Evolutionary conservation across 2,329 filamentous ascomycete species (phyloP), one percentile per base, ranked within the genome.

Genomic region (Teratosphaeria zuluensis): DNA sequence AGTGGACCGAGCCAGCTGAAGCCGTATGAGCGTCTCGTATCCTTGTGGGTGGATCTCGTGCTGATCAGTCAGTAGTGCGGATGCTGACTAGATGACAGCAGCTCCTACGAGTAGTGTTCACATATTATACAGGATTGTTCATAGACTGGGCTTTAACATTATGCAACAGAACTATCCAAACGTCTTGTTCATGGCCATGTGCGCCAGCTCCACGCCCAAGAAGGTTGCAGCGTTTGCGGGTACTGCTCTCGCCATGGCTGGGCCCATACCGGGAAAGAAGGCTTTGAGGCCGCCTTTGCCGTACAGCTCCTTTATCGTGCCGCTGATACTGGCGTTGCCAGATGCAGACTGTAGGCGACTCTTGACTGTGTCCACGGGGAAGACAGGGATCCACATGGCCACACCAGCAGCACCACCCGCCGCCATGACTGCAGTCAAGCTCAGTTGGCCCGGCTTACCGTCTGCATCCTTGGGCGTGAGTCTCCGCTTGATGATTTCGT

Each of bases 341-440:
- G 94, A 89, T 51, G 90, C 90, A 51, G 90, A 95, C 81, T 99
- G 94, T 72, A 99, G 77, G 42, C 92, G 81, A 63, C 87, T 92
- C 84, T 99, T 99, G 77, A 99, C 86, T 0, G 94, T 99, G 71
- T 99, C 94, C 64, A 99, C 83, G 24, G 94, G 94, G 83, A 99
- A 99, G 51, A 99, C 92, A 57, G 94, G 92, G 66, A 96, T 94
- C 94, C 94, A 99, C 94, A 99, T 99, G 63, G 94, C 94, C 30
- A 99, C 84, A 70, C 94, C 94, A 0, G 94, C 94, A 3, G 87
- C 89, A 63, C 89, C 94, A 67, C 94, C 94, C 1, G 94, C 94
- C 31, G 84, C 83, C 68, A 92, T 90, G 59, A 99, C 83, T 11
- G 94, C 94, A 1, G 84, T 78, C 63, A 99, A 79, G 68, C 88